These are phyloP conservation scores for Lagenidium giganteum DNA, from an alignment of 352 stramenopile species.

Conservation along the genomic window DNA sequence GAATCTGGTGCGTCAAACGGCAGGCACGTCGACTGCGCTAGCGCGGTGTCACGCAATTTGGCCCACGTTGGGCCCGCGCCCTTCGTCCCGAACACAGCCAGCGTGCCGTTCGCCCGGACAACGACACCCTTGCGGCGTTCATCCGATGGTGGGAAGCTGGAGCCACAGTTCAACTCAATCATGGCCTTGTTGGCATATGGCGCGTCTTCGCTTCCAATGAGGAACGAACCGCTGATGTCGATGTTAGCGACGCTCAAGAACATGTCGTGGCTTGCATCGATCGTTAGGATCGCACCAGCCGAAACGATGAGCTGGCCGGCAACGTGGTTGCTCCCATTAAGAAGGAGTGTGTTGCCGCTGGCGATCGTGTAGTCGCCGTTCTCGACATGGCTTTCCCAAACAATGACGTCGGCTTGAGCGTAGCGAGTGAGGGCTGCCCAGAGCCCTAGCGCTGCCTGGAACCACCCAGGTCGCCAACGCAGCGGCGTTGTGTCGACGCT, in stretches of 20 bases:
- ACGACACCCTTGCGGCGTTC: constrained; percentile 33
- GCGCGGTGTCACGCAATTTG: constrained; percentile 12
- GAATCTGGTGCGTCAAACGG: constrained; percentile 14
- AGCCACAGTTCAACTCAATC: constrained; percentile 27
- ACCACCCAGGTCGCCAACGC: no score
- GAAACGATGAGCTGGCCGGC: constrained; percentile 18
- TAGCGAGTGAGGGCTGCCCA: no score
- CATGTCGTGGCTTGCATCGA: constrained; percentile 16
- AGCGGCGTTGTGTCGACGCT: no score
- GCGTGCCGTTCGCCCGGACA: constrained; percentile 21
- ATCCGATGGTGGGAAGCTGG: constrained; percentile 13
- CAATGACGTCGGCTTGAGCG: constrained; percentile 11
- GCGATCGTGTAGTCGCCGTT: constrained; percentile 14
- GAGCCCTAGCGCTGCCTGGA: no score
- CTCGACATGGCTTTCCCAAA: constrained; percentile 25
- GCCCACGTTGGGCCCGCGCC: constrained; percentile 27
- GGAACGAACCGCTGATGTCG: constrained; percentile 23
- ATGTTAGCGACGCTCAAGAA: constrained; percentile 20
- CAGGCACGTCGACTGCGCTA: constrained; percentile 18
- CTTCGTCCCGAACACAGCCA: constrained; percentile 28
- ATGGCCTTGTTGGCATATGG: constrained; percentile 31
- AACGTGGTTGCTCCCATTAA: constrained; percentile 23
- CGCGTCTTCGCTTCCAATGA: constrained; percentile 17
- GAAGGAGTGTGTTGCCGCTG: constrained; percentile 17
- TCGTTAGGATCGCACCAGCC: constrained; percentile 8